phyloP scores from a whole-genome alignment of 2,329 filamentous ascomycete genomes.

The Xylaria sp. region DNA sequence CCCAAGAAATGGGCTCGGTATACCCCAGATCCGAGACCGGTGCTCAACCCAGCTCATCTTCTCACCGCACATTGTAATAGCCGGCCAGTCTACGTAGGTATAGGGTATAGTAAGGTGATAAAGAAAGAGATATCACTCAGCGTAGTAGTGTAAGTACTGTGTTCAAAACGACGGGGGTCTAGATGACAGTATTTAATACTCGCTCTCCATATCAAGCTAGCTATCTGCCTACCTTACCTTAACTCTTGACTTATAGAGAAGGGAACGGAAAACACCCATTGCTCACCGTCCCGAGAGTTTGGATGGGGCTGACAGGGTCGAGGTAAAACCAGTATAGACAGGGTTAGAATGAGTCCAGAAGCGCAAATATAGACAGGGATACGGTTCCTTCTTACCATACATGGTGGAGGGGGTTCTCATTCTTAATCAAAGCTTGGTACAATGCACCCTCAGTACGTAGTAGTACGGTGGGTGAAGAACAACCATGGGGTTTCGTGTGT shows the following conservation, averaged over 20 bases:
- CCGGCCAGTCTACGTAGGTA: too few species aligned
- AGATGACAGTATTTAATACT: too few species aligned
- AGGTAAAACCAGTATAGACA: slow-evolving; percentile 8
- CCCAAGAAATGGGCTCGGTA: not conserved
- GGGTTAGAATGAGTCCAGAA: not conserved
- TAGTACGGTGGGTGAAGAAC: not conserved
- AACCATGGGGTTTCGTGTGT: not conserved
- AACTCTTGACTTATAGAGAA: not conserved
- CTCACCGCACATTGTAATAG: too few species aligned
- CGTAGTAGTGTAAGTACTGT: not conserved
- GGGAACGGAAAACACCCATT: not conserved
- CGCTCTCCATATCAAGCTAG: too few species aligned
- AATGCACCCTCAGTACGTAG: too few species aligned
- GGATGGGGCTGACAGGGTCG: slow-evolving; percentile 23
- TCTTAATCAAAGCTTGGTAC: too few species aligned
- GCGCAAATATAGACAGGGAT: slow-evolving; percentile 12
- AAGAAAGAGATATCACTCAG: too few species aligned
- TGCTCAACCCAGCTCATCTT: too few species aligned
- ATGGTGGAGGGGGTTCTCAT: not conserved
- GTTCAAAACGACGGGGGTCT: not conserved
- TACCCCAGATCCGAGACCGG: not conserved
- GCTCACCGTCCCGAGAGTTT: slow-evolving; percentile 27
- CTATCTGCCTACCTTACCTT: not conserved
- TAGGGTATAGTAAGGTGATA: too few species aligned
- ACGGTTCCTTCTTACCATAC: slow-evolving; percentile 8